Percentiles rank a stretch among this genome's conserved stretches.
Conservation (phyloP, 2,329 filamentous ascomycete species). For the Trichoderma afroharzianum region DNA sequence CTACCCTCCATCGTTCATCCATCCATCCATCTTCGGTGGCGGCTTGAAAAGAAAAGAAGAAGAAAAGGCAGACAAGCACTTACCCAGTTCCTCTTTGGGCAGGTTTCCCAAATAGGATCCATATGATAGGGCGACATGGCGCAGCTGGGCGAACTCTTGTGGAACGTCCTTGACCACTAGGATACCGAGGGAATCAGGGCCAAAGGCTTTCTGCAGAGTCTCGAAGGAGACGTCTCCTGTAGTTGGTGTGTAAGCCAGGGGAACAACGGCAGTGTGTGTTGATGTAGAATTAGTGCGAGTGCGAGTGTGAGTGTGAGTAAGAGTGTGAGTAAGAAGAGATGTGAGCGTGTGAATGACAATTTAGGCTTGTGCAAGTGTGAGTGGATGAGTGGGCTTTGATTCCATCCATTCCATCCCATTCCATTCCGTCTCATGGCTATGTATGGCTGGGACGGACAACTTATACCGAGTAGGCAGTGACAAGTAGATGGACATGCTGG, state of each 20-base stretch:
- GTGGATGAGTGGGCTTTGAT: background rate
- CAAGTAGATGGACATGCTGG: background rate
- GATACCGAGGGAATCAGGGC: constrained; percentile 84
- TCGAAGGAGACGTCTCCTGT: constrained; percentile 65
- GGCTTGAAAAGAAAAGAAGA: background rate
- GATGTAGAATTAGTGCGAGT: background rate
- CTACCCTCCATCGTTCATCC: background rate
- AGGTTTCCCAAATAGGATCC: constrained; percentile 86
- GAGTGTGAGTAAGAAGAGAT: background rate
- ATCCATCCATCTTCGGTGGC: background rate
- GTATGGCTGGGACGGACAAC: background rate
- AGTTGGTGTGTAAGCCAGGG: background rate
- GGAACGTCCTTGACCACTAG: constrained; percentile 89
- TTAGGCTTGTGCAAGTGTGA: background rate
- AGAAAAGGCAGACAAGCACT: constrained; percentile 18
- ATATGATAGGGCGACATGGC: constrained; percentile 74
- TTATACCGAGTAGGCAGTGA: background rate
- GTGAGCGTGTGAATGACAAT: background rate
- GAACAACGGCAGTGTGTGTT: background rate
- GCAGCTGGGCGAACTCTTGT: constrained; percentile 63
- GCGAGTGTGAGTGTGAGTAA: background rate
- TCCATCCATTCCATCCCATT: background rate
- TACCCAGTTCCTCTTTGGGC: constrained; percentile 67
- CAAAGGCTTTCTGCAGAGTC: constrained; percentile 75
- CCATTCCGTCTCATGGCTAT: background rate